These are phyloP conservation scores for Chlorella variabilis DNA, from an alignment of 163 green algal genomes.

Conservation along the genomic window DNA sequence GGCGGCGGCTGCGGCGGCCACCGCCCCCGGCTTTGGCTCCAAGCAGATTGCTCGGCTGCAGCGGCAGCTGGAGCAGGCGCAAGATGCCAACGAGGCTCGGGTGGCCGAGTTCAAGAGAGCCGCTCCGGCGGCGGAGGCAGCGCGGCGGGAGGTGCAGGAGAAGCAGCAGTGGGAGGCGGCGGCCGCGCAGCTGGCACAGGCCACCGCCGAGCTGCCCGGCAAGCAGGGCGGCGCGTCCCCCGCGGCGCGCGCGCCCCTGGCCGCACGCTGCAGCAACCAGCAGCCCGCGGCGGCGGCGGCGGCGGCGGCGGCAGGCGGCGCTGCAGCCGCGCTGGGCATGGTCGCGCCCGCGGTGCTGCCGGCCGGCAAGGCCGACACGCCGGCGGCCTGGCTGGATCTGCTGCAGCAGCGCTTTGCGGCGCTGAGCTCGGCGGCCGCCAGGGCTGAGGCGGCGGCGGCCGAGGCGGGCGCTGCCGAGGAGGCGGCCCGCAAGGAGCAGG, in stretches of 20 bases:
- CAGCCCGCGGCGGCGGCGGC: not conserved
- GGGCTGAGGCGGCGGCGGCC: not conserved
- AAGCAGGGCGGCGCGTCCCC: not conserved
- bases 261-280: constrained; percentile 18
- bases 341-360: constrained; percentile 10
- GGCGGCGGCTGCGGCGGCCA: not conserved
- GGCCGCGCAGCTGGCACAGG: constrained; percentile 14
- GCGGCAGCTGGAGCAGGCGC: constrained; percentile 16
- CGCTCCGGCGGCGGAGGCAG: not conserved
- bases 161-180: constrained; percentile 22
- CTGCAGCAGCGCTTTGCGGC: constrained; percentile 24
- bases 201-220: not conserved
- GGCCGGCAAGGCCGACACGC: constrained; percentile 11
- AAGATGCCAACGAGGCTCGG: not conserved
- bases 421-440: not conserved
- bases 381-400: constrained; percentile 29
- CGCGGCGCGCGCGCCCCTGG: not conserved
- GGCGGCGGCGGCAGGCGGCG: too few species aligned
- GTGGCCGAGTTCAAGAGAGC: not conserved
- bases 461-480: constrained; percentile 4
- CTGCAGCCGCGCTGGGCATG: too few species aligned
- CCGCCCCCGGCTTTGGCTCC: not conserved
- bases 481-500: constrained; percentile 24
- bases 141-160: not conserved
- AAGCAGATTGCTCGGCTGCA: constrained; percentile 25